phyloP scores from a whole-genome alignment of 2,329 filamentous ascomycete genomes.

The Venturia aucupariae region DNA sequence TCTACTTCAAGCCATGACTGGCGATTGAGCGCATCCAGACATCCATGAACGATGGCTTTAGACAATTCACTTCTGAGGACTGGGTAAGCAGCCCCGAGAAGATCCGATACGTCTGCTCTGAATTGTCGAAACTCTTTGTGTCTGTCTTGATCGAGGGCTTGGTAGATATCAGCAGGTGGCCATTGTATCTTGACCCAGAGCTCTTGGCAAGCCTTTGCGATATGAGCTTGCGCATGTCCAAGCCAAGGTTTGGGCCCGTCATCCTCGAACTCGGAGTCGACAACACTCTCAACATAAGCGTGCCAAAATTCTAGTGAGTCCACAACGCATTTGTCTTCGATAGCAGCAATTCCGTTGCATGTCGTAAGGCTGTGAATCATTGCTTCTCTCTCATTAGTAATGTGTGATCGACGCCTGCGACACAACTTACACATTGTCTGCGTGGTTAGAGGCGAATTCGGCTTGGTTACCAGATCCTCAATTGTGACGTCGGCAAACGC shows the following conservation, averaged over 20 bases:
- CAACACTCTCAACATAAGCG: conserved; percentile 60
- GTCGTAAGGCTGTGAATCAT: conserved; percentile 57
- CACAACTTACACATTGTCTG: conserved; percentile 29
- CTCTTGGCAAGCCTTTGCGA: conserved; percentile 56
- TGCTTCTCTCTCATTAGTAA: conserved; percentile 15
- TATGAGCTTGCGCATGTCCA: conserved; percentile 45
- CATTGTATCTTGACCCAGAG: conserved; percentile 63
- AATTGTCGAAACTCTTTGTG: conserved; percentile 61
- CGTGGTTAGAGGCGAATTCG: conserved; percentile 39
- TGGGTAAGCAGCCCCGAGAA: conserved; percentile 63
- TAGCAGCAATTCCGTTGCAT: conserved; percentile 56
- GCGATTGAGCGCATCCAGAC: conserved; percentile 27
- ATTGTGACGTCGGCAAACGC: conserved; percentile 60
- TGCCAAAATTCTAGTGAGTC: conserved; percentile 74
- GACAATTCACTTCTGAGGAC: conserved; percentile 38
- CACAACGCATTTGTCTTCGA: conserved; percentile 66
- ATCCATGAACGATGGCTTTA: conserved; percentile 37
- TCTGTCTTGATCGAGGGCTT: conserved; percentile 61
- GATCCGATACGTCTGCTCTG: conserved; percentile 68
- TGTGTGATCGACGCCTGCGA: not conserved
- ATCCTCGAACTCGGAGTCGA: conserved; percentile 35
- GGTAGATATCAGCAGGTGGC: conserved; percentile 48
- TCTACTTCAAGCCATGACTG: conserved; percentile 42
- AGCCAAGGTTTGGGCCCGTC: conserved; percentile 44
- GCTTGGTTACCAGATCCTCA: conserved; percentile 47